A percentile compares a stretch with the other conserved stretches of the same genome.
phyloP scores from a whole-genome alignment of 495 filamentous ascomycete species.

The Neurospora sp. region DNA sequence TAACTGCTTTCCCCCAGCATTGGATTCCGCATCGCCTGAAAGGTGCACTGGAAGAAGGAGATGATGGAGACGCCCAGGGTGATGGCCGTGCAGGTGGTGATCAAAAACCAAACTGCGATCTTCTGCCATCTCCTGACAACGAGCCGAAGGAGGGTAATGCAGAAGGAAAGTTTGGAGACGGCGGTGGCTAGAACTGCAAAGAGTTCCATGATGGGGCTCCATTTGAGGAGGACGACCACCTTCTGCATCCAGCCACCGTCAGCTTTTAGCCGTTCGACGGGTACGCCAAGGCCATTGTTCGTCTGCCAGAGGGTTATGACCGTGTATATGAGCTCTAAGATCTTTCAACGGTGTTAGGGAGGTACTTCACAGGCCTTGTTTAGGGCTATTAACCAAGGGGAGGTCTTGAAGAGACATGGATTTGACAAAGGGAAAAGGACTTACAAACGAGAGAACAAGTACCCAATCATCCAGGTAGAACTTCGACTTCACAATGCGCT shows the following conservation, averaged over 20 bases:
- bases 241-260: not conserved
- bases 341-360: not conserved
- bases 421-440: not conserved
- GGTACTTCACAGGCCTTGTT: not conserved
- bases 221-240: slow-evolving; percentile 24
- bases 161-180: slow-evolving; percentile 6
- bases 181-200: not conserved
- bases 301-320: not conserved
- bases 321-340: not conserved
- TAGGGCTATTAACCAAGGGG: no score
- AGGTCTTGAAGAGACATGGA: not conserved
- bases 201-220: slow-evolving; percentile 10
- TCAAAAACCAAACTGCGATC: slow-evolving; percentile 1
- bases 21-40: not conserved
- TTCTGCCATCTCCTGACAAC: slow-evolving; percentile 2
- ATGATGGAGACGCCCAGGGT: not conserved
- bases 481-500: not conserved
- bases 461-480: not conserved
- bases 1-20: not conserved
- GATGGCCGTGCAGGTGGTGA: not conserved
- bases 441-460: not conserved
- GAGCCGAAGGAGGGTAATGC: slow-evolving; percentile 3
- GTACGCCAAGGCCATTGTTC: not conserved
- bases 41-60: not conserved
- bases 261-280: not conserved